Percentiles rank a stretch among this genome's conserved stretches.
Evolutionary conservation across 139 green algal genomes (phyloP).

Genomic region (Astrephomene gubernaculifera): DNA sequence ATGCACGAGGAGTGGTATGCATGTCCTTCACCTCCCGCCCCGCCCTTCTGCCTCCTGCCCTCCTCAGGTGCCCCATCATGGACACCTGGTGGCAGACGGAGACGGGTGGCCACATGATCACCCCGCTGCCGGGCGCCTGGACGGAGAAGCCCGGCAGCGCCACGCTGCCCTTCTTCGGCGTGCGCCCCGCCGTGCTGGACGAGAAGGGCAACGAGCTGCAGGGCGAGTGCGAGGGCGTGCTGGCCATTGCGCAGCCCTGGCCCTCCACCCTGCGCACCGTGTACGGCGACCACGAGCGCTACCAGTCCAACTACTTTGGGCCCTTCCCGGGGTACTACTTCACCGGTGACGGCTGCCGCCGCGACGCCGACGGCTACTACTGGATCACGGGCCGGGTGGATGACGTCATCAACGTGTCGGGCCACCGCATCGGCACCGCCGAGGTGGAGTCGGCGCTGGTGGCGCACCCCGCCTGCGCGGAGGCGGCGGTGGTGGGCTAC

Average conservation of each 20-base stretch:
- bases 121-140: conserved; percentile 85
- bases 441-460: conserved; percentile 96
- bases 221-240: conserved; percentile 72
- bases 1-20: not conserved
- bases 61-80: conserved; percentile 85
- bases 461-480: conserved; percentile 78
- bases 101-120: conserved; percentile 95
- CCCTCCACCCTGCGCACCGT: conserved; percentile 88
- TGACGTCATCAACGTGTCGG: conserved; percentile 95
- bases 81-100: conserved; percentile 99
- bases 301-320: conserved; percentile 73
- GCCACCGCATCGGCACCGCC: conserved; percentile 94
- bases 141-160: conserved; percentile 90
- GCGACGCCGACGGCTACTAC: conserved; percentile 80
- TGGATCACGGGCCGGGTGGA: conserved; percentile 95
- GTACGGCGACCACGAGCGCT: conserved; percentile 90
- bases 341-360: conserved; percentile 73
- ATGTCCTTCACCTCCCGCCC: not conserved
- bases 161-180: conserved; percentile 97
- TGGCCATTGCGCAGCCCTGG: conserved; percentile 84
- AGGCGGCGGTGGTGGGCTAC: conserved; percentile 92
- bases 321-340: conserved; percentile 83
- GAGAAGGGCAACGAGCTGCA: conserved; percentile 69
- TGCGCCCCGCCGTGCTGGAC: conserved; percentile 92
- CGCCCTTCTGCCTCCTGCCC: not conserved